Percentiles rank a stretch among this genome's conserved stretches.
Conservation (phyloP, 2,329 filamentous ascomycete species). For the Diplodia mutila region DNA sequence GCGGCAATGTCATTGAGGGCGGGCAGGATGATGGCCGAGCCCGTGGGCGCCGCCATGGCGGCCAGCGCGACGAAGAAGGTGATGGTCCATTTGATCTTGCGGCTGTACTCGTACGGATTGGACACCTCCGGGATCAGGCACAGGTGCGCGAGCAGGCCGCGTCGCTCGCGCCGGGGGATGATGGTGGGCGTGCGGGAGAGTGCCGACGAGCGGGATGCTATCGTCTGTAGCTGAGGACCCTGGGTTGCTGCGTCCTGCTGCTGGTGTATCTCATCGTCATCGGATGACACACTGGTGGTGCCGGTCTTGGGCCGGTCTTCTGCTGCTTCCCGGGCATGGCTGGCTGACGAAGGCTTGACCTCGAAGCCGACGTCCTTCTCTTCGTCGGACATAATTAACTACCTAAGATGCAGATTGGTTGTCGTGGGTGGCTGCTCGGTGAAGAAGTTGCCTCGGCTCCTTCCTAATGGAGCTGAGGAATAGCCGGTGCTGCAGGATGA, state of each 20-base stretch:
- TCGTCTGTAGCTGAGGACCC: slow-evolving; percentile 28
- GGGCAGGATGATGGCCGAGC: slow-evolving; percentile 79
- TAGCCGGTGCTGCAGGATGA: slow-evolving; percentile 2
- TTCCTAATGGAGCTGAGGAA: slow-evolving; percentile 11
- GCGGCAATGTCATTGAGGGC: slow-evolving; percentile 41
- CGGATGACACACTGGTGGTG: slow-evolving; percentile 31
- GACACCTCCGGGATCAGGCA: slow-evolving; percentile 79
- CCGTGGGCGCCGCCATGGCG: slow-evolving; percentile 77
- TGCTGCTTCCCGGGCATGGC: slow-evolving; percentile 2
- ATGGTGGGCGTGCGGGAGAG: slow-evolving; percentile 47
- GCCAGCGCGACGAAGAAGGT: slow-evolving; percentile 78
- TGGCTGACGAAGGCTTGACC: neutral
- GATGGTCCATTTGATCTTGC: slow-evolving; percentile 80
- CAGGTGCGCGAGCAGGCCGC: slow-evolving; percentile 73
- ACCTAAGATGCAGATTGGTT: neutral
- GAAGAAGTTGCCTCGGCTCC: neutral
- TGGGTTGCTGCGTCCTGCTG: slow-evolving; percentile 30
- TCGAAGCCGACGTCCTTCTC: slow-evolving; percentile 14
- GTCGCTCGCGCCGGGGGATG: slow-evolving; percentile 59
- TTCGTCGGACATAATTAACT: slow-evolving; percentile 5
- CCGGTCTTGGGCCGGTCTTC: slow-evolving; percentile 31
- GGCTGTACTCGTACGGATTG: slow-evolving; percentile 72
- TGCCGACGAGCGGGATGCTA: slow-evolving; percentile 33
- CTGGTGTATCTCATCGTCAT: slow-evolving; percentile 13
- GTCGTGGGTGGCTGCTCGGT: neutral